Conservation (phyloP, 805 yeast genomes). For the Zygosaccharomyces kombuchaensis region DNA sequence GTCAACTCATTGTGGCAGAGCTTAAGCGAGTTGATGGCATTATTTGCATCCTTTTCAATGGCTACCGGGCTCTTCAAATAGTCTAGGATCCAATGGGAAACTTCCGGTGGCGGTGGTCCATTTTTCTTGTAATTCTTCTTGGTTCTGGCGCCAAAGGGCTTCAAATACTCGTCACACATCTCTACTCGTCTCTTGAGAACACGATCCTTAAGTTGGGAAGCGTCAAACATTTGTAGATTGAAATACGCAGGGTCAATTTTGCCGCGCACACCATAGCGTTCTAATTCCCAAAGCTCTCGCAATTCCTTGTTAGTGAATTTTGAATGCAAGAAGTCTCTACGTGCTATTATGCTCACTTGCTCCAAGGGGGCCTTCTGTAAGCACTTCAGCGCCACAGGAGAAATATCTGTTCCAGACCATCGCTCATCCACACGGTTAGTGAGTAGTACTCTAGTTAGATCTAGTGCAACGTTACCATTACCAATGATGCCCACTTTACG, state of each 20-base stretch:
- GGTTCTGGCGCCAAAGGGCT: conserved; percentile 32
- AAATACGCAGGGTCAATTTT: conserved; percentile 39
- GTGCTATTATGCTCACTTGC: conserved; percentile 68
- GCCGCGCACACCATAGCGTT: conserved; percentile 47
- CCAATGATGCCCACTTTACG: conserved; percentile 80
- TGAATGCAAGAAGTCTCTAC: conserved; percentile 80
- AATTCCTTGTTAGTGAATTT: conserved; percentile 92
- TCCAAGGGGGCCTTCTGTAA: conserved; percentile 53
- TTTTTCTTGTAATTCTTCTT: conserved; percentile 28
- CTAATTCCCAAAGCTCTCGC: conserved; percentile 71
- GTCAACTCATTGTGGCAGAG: conserved; percentile 20
- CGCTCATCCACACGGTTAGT: conserved; percentile 45
- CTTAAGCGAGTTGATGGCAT: conserved; percentile 32
- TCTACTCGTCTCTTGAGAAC: conserved; percentile 61
- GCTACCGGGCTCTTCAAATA: conserved; percentile 65
- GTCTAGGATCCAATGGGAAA: conserved; percentile 59
- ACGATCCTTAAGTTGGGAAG: conserved; percentile 39
- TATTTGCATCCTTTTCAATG: conserved; percentile 39
- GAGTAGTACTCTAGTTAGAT: conserved; percentile 75
- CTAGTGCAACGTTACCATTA: conserved; percentile 94
- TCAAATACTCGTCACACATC: conserved; percentile 52
- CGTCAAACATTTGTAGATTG: conserved; percentile 24
- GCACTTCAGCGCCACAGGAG: conserved; percentile 51
- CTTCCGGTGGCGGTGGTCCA: conserved; percentile 14
- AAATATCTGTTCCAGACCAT: conserved; percentile 71